These are phyloP conservation scores for Chlorociboria aeruginascens DNA, from an alignment of 495 filamentous ascomycete genomes.

Conservation along the genomic window DNA sequence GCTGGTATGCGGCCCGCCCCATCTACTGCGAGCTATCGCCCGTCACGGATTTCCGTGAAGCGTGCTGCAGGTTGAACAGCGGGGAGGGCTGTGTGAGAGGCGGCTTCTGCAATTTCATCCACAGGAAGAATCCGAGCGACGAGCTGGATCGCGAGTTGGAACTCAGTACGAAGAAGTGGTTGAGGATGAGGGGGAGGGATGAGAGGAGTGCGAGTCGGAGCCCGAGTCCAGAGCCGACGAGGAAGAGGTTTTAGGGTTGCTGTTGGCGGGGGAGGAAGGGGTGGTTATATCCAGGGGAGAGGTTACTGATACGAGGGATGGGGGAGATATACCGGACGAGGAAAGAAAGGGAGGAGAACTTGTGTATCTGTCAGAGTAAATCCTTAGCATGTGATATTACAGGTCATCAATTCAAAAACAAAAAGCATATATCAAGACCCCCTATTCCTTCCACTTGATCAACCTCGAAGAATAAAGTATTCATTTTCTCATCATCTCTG, in stretches of 20 bases:
- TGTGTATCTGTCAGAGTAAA: not conserved
- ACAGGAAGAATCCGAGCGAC: constrained; percentile 81
- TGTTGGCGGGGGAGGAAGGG: not conserved
- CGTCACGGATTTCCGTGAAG: constrained; percentile 97
- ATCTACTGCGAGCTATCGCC: constrained; percentile 97
- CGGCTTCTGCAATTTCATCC: constrained; percentile 99
- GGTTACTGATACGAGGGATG: not conserved
- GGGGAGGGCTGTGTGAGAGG: constrained; percentile 93
- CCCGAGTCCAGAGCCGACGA: constrained; percentile 65
- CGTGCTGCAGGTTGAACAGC: constrained; percentile 87
- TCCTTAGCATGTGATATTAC: constrained; percentile 5
- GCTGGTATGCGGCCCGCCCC: constrained; percentile 95
- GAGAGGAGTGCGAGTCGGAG: constrained; percentile 65
- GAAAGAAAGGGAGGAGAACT: not conserved
- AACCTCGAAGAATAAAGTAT: too few species aligned
- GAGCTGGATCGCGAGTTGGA: constrained; percentile 85
- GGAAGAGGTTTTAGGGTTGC: constrained; percentile 44
- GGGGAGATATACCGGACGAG: not conserved
- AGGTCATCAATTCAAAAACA: not conserved
- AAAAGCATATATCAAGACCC: too few species aligned
- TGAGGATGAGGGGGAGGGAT: constrained; percentile 75
- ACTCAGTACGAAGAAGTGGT: constrained; percentile 89
- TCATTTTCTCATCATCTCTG: too few species aligned
- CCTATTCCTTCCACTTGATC: too few species aligned
- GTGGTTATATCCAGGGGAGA: not conserved